These are phyloP conservation scores for Beta corolliflora DNA, from an alignment of 179 eudicot species.

Conservation along the genomic window DNA sequence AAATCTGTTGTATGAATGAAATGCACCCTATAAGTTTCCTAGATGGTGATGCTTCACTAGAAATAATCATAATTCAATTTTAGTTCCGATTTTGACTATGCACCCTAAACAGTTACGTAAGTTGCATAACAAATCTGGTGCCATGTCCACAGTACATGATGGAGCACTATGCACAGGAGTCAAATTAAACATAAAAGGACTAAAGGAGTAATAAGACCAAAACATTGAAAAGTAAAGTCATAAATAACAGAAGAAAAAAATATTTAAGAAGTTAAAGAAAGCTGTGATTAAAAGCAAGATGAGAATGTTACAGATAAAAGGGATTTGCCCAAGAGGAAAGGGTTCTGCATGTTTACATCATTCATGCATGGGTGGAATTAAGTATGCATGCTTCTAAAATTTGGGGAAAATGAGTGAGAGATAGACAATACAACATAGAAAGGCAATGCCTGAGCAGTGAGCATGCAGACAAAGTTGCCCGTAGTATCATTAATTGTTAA, in stretches of 20 bases:
- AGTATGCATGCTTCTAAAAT: not conserved
- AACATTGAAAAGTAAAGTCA: not conserved
- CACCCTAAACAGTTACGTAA: not conserved
- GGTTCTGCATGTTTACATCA: not conserved
- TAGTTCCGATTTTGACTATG: not conserved
- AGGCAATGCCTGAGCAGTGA: not conserved
- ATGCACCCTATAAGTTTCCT: not conserved
- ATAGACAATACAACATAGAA: not conserved
- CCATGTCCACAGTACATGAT: not conserved
- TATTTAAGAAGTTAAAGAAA: not conserved
- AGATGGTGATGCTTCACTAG: not conserved
- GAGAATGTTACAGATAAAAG: not conserved
- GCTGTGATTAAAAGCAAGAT: not conserved
- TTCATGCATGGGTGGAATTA: not conserved
- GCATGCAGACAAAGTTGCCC: not conserved
- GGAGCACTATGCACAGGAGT: not conserved
- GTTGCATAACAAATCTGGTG: not conserved
- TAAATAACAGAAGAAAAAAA: not conserved
- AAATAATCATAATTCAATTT: not conserved
- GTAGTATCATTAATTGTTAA: not conserved
- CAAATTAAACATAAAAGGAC: not conserved
- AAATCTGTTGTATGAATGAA: not conserved
- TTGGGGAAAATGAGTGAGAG: not conserved
- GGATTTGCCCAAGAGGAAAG: not conserved
- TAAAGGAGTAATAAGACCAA: not conserved